Conservation (phyloP, 2,329 filamentous ascomycete species). For the Ophiosphaerella narmari region DNA sequence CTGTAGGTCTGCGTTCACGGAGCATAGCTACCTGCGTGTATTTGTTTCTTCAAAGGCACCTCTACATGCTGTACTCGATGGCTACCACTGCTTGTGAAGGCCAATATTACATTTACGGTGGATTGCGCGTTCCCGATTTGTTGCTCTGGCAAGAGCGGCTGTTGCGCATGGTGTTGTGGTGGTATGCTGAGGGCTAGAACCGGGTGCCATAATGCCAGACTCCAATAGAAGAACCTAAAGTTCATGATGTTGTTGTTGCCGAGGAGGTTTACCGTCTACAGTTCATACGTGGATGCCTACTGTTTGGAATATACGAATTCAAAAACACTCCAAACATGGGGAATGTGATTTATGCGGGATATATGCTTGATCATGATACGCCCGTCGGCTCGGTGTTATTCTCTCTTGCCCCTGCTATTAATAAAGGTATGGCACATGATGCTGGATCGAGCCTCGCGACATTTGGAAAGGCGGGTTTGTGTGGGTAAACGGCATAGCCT, state of each 20-base stretch:
- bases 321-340: neutral
- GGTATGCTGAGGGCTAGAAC: conserved; percentile 10
- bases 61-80: conserved; percentile 15
- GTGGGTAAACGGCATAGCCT: conserved; percentile 4
- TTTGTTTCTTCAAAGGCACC: conserved; percentile 18
- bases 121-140: neutral
- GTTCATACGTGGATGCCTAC: neutral
- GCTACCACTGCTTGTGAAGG: conserved; percentile 11
- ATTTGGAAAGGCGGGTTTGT: neutral
- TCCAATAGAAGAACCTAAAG: conserved; percentile 1
- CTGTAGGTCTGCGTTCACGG: too few relatives aligned
- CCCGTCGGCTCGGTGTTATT: neutral
- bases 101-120: conserved; percentile 16
- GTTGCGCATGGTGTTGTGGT: conserved; percentile 8
- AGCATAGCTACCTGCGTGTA: conserved; percentile 15
- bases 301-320: too few relatives aligned
- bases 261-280: neutral
- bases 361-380: neutral
- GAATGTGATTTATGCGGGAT: neutral
- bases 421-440: conserved; percentile 6
- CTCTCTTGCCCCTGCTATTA: neutral
- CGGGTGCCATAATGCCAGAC: neutral
- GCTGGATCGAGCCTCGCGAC: conserved; percentile 2
- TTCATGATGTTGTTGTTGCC: conserved; percentile 4
- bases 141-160: conserved; percentile 7